These are phyloP conservation scores for Cyberlindnera mrakii DNA, from an alignment of 805 yeast genomes.

Conservation along the genomic window DNA sequence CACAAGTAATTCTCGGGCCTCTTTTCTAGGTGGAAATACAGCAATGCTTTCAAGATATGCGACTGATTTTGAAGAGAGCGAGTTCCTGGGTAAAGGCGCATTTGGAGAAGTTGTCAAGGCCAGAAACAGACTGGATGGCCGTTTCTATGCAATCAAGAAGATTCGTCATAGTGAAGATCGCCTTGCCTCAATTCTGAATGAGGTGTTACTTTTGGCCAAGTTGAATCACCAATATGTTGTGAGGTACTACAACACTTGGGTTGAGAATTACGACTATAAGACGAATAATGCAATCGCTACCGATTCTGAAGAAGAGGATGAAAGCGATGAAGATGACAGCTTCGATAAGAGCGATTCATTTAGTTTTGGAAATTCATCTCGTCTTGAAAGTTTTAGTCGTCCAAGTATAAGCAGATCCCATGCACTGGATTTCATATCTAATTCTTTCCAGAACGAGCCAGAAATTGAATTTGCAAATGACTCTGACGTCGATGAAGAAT, in stretches of 20 bases:
- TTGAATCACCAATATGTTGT: conserved; percentile 94
- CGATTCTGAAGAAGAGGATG: conserved; percentile 22
- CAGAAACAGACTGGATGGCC: conserved; percentile 86
- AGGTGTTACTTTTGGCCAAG: conserved; percentile 86
- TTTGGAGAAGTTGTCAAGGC: conserved; percentile 99
- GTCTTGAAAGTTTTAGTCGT: conserved; percentile 7
- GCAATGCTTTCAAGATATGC: conserved; percentile 60
- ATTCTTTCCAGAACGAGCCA: conserved; percentile 45
- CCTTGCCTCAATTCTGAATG: conserved; percentile 76
- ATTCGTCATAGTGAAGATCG: conserved; percentile 78
- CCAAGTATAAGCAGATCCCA: conserved; percentile 27
- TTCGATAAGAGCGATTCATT: not conserved
- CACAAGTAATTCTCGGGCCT: conserved; percentile 32
- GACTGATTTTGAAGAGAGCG: conserved; percentile 92
- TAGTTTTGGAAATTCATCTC: conserved; percentile 4
- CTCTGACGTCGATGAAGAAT: conserved; percentile 18
- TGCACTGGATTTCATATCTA: conserved; percentile 63
- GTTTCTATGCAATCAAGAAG: conserved; percentile 91
- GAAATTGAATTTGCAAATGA: conserved; percentile 47
- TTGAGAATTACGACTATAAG: conserved; percentile 44
- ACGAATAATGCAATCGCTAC: conserved; percentile 30
- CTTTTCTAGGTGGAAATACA: conserved; percentile 26
- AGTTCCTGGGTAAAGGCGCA: conserved; percentile 88
- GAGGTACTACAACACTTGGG: conserved; percentile 95
- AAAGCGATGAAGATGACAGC: conserved; percentile 5